phyloP scores from a whole-genome alignment of 352 stramenopile genomes.

The Lagenidium sp. region DNA sequence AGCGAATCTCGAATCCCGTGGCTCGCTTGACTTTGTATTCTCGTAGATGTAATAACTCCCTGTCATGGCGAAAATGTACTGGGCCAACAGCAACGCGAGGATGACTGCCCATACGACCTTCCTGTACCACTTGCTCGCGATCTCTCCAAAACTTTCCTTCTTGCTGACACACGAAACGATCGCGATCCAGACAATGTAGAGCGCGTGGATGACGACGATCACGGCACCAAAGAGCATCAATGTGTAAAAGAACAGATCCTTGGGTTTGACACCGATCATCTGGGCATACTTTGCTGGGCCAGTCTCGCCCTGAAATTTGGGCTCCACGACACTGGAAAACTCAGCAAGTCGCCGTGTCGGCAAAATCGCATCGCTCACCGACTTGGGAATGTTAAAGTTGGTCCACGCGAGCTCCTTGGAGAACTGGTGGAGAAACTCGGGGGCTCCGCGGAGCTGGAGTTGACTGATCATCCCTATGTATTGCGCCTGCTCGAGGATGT shows the following conservation, averaged over 20 bases:
- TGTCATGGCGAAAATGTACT: constrained; percentile 85
- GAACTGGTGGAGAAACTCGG: constrained; percentile 72
- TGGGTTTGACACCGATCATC: constrained; percentile 46
- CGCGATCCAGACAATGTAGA: constrained; percentile 54
- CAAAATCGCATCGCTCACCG: constrained; percentile 15
- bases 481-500: constrained; percentile 81
- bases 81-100: constrained; percentile 59
- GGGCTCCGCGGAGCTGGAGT: constrained; percentile 57
- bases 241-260: constrained; percentile 79
- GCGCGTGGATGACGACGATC: constrained; percentile 40
- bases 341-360: constrained; percentile 8
- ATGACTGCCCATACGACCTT: constrained; percentile 75
- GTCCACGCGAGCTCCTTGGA: constrained; percentile 79
- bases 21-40: constrained; percentile 19
- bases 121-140: constrained; percentile 61
- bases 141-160: constrained; percentile 46
- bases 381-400: constrained; percentile 79
- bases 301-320: constrained; percentile 30
- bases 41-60: constrained; percentile 67
- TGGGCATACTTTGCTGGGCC: constrained; percentile 61
- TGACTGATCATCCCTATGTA: constrained; percentile 83
- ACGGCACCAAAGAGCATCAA: constrained; percentile 52
- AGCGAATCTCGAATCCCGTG: constrained; percentile 23
- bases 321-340: constrained; percentile 9
- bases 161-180: constrained; percentile 36